These are phyloP conservation scores for Fragaria ananassa DNA, from an alignment of 306 rosid species.

Conservation along the genomic window DNA sequence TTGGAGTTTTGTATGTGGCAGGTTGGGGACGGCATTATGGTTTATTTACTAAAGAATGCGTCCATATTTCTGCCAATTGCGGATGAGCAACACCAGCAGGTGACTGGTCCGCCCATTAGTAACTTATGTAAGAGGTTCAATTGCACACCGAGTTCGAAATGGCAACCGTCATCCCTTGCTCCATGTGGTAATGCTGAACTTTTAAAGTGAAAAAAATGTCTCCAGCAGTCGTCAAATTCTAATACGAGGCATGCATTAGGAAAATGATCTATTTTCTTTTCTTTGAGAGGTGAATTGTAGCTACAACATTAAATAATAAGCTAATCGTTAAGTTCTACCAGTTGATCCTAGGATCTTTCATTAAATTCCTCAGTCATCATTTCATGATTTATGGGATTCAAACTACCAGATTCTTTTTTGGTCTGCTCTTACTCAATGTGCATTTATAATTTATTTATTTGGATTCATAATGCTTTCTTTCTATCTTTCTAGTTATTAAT, in stretches of 20 bases:
- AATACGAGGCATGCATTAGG: not conserved
- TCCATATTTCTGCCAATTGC: conserved; percentile 60
- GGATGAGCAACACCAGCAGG: conserved; percentile 54
- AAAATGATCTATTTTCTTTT: too few species aligned
- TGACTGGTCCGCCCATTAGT: conserved; percentile 60
- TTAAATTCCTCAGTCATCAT: not conserved
- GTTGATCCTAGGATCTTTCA: not conserved
- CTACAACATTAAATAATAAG: not conserved
- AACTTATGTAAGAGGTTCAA: conserved; percentile 31
- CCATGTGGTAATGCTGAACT: conserved; percentile 39
- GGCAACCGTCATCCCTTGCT: conserved; percentile 26
- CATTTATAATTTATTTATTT: not conserved
- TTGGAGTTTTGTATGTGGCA: conserved; percentile 28
- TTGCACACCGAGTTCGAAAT: conserved; percentile 21
- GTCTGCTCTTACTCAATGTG: not conserved
- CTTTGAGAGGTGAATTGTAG: not conserved
- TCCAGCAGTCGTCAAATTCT: not conserved
- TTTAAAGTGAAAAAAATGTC: not conserved
- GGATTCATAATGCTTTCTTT: not conserved
- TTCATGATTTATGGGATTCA: not conserved
- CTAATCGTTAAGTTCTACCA: not conserved
- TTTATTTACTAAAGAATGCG: conserved; percentile 43
- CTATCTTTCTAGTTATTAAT: not conserved
- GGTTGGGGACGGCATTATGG: conserved; percentile 65
- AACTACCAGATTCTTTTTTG: not conserved